Percentiles rank a stretch among this genome's conserved stretches.
These are phyloP conservation scores for Solanum tarijense DNA, from an alignment of 257 asterid species.

Conservation along the genomic window DNA sequence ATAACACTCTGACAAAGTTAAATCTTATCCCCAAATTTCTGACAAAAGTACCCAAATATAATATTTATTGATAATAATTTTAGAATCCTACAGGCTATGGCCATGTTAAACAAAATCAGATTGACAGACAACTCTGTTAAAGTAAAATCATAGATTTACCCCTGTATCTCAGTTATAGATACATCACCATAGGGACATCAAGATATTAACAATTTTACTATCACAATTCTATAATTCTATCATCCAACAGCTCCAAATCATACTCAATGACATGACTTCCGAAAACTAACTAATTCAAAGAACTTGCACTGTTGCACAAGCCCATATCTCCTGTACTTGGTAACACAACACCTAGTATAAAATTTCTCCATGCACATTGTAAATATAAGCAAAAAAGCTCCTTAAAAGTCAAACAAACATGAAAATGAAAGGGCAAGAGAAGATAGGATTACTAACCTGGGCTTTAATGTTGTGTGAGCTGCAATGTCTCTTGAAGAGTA, in stretches of 20 bases:
- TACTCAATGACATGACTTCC: neutral
- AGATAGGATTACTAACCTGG: slow-evolving; percentile 38
- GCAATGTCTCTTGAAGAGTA: slow-evolving; percentile 96
- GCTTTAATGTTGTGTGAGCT: slow-evolving; percentile 77
- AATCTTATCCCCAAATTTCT: neutral
- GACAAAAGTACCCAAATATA: neutral
- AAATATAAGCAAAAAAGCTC: neutral
- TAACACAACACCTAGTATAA: neutral
- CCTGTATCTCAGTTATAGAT: neutral
- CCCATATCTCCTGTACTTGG: neutral
- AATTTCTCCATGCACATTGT: neutral
- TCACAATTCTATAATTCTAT: neutral
- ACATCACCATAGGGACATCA: neutral
- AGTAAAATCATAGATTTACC: neutral
- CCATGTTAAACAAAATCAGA: neutral
- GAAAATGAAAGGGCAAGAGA: neutral
- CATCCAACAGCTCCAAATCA: neutral
- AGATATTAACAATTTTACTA: neutral
- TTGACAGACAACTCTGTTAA: neutral
- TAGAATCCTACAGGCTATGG: neutral
- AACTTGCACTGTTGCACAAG: neutral
- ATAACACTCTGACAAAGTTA: neutral
- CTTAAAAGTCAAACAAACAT: neutral
- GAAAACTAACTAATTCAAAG: neutral
- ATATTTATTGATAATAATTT: neutral